phyloP scores from a whole-genome alignment of 805 yeast genomes.

The Saturnispora saitoi region DNA sequence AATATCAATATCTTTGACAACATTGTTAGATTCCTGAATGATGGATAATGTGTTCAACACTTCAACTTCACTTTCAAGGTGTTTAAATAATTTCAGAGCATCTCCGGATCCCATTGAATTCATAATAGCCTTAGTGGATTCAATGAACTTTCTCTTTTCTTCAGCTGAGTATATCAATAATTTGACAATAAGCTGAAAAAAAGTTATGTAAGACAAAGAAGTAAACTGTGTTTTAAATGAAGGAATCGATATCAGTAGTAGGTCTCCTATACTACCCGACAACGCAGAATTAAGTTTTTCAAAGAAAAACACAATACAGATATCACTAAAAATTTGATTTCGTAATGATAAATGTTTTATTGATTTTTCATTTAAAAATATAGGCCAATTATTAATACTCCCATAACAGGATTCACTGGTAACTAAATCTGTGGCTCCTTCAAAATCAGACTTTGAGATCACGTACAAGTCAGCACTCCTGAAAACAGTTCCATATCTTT shows the following conservation, averaged over 20 bases:
- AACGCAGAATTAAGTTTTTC: constrained; percentile 42
- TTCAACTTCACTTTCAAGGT: constrained; percentile 7
- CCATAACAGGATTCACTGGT: constrained; percentile 45
- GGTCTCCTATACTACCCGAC: constrained; percentile 30
- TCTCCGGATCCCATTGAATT: constrained; percentile 67
- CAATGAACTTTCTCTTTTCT: constrained; percentile 44
- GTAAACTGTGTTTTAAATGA: constrained; percentile 59
- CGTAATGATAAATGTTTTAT: constrained; percentile 25
- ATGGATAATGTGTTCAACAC: constrained; percentile 10
- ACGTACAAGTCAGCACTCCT: constrained; percentile 67
- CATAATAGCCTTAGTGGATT: constrained; percentile 55
- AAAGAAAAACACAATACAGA: constrained; percentile 52
- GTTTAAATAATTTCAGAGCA: constrained; percentile 24
- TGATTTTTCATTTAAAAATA: constrained; percentile 66
- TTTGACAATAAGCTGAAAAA: constrained; percentile 54
- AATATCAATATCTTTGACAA: constrained; percentile 40
- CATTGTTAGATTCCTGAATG: constrained; percentile 25
- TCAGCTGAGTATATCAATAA: constrained; percentile 64
- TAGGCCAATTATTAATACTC: constrained; percentile 66
- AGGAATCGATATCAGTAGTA: constrained; percentile 59
- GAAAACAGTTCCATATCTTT: constrained; percentile 60
- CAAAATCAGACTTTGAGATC: constrained; percentile 40
- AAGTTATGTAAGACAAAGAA: constrained; percentile 61
- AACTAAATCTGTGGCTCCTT: constrained; percentile 13
- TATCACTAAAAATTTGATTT: constrained; percentile 51